Evolutionary conservation across 2,329 filamentous ascomycete species (phyloP), one percentile per base, ranked within the genome.

Genomic region (Huntiella abstrusa): DNA sequence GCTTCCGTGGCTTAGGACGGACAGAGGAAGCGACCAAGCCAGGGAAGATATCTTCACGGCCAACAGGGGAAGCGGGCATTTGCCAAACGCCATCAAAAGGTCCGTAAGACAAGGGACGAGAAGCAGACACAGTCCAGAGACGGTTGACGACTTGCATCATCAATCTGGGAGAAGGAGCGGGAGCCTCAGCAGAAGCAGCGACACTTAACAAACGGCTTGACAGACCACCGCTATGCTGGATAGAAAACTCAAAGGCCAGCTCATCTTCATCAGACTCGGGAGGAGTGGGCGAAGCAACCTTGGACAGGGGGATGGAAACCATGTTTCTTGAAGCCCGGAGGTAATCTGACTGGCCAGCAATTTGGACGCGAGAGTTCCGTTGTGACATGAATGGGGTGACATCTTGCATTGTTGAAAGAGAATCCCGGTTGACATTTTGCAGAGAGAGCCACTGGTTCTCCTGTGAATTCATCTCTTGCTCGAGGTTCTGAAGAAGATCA

Each of bases 381-480:
- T 40, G 37, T 4, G 45, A 45, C 8, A 42, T 33, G 6, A 41
- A 45, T n/a, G 48, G 44, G 5, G 41, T 17, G 22, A 16, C 28
- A 1, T 63, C 64, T 44, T 56, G 56, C 41, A 69, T 54, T 5
- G 65, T 69, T 1, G 67, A 71, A 36, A 68, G 55, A 4, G 71
- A 75, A 52, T 70, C 65, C 48, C 66, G 66, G 45, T 62, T 60
- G 34, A 68, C 66, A 19, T 66, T 60, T 48, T 73, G 71, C 59
- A 78, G 66, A 43, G 67, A 60, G 47, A 70, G 67, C 76, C 75
- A 80, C 52, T 70, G 67, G 46, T 64, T 64, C 54, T 76, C 72
- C 54, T 80, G 70, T 52, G 66, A 57, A 1, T 68, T 71, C 66
- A 80, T 73, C 56, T 80, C 76, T 50, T 62, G 63, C 54, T 80